phyloP scores from a whole-genome alignment of 805 yeast genomes.

The Monosporozyma solicola region DNA sequence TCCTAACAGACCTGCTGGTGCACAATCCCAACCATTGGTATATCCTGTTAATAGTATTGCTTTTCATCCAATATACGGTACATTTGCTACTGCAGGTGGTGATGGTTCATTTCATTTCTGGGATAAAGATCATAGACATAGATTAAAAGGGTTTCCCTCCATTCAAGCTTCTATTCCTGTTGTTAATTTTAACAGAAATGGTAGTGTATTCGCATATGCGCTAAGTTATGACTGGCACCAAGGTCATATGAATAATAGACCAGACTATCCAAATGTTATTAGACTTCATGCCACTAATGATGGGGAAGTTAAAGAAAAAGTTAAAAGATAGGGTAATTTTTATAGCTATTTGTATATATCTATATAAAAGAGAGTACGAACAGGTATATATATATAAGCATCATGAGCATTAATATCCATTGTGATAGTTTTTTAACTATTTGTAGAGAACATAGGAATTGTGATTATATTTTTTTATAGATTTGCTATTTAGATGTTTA shows the following conservation, averaged over 20 bases:
- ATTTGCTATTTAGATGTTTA: neutral
- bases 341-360: neutral
- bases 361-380: neutral
- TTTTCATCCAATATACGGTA: constrained; percentile 85
- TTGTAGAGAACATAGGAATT: neutral
- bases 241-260: constrained; percentile 71
- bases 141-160: constrained; percentile 72
- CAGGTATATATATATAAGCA: neutral
- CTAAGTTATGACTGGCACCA: constrained; percentile 93
- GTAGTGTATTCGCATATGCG: constrained; percentile 84
- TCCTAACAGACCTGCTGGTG: constrained; percentile 37
- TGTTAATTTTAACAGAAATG: constrained; percentile 73
- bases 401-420: neutral
- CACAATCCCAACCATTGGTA: constrained; percentile 53
- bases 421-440: neutral
- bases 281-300: constrained; percentile 80
- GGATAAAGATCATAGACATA: constrained; percentile 88
- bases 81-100: constrained; percentile 88
- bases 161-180: constrained; percentile 62
- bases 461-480: neutral
- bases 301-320: constrained; percentile 62
- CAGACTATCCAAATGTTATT: constrained; percentile 64
- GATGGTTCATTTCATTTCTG: constrained; percentile 93
- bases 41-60: constrained; percentile 72
- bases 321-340: constrained; percentile 21